Percentiles rank a stretch among this genome's conserved stretches.
phyloP scores from a whole-genome alignment of 257 asterid species.

The Ocimum tenuiflorum region DNA sequence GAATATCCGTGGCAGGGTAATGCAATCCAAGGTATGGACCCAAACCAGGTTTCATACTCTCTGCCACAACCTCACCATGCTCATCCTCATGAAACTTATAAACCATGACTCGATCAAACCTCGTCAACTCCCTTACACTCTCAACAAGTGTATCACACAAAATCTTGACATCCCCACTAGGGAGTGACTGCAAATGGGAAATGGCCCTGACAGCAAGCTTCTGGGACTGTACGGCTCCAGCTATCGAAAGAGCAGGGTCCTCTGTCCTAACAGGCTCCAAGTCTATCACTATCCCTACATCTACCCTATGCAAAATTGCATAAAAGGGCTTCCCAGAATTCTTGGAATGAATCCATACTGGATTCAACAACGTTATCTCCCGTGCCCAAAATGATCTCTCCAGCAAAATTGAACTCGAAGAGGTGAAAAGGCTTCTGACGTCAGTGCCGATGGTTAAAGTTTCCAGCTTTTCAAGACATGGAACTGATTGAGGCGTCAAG shows the following conservation, averaged over 20 bases:
- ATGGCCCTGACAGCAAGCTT: constrained; percentile 77
- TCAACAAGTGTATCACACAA: constrained; percentile 69
- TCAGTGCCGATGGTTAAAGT: constrained; percentile 51
- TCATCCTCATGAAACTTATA: constrained; percentile 84
- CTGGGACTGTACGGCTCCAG: constrained; percentile 85
- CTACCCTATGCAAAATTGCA: constrained; percentile 74
- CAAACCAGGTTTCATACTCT: constrained; percentile 57
- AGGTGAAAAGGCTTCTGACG: constrained; percentile 59
- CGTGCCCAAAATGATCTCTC: constrained; percentile 67
- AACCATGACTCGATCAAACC: constrained; percentile 81
- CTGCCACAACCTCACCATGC: constrained; percentile 77
- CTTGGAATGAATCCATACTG: constrained; percentile 66
- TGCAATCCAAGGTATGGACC: constrained; percentile 82
- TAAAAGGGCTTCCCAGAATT: constrained; percentile 66
- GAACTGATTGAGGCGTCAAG: constrained; percentile 65
- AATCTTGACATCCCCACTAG: constrained; percentile 70
- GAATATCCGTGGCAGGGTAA: constrained; percentile 83
- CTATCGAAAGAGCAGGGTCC: constrained; percentile 73
- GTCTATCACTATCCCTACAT: constrained; percentile 76
- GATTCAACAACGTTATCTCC: constrained; percentile 66
- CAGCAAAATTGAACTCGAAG: constrained; percentile 51
- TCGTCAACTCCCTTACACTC: constrained; percentile 64
- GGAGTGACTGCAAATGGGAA: constrained; percentile 73
- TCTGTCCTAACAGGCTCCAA: constrained; percentile 76
- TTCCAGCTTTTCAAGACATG: constrained; percentile 50